Base-by-base conservation (phyloP, 805 yeast genomes). In the Ogataea chonburiensis region DNA sequence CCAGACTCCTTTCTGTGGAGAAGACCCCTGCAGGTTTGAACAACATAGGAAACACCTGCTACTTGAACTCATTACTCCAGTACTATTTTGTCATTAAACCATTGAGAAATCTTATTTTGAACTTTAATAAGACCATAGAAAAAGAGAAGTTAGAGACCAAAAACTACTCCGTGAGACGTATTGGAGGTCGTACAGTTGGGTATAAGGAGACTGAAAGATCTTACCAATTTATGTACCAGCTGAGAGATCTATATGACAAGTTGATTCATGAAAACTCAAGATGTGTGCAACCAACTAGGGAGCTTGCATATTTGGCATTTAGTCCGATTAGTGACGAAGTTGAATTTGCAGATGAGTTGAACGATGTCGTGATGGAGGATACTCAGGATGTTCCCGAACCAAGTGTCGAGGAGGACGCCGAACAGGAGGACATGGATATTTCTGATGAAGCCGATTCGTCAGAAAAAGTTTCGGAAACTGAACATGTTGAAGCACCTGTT, bases 41-140 rank as follows among this genome's bases (percentile, higher is more conserved):
- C 60, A 93, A 93, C 56, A 89, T 88, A 44, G 98, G 98, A 16
- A 93, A 93, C 56, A 91, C 98, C 0, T 93, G 98, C 60, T 89
- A 89, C 50, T 67, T 93, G 58, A 91, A 93, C 57, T 91, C 98
- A 0, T 67, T 93, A 31, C 64, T 91, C 26, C 98, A 91, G 56
- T 91, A 83, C 53, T 91, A 87, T 58, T 93, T 88, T 64, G 83
- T 87, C 5, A 76, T 93, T 28, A 75, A 77, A 38, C 97, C 96
- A 0, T 65, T 93, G 24, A 70, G 97, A 40, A 75, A 81, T 3
- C 70, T 73, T 42, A 71, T 87, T 13, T 49, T 85, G 35, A 50
- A 66, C 2, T 88, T 84, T 49, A 67, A 75, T 29, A 73, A 61
- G 15, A 52, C 59, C 6, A 43, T 52, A 12, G 50, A 48, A 25